A percentile compares a stretch with the other conserved stretches of the same genome.
Conservation (phyloP, 129 eudicot genomes). For the Lonicera japonica region DNA sequence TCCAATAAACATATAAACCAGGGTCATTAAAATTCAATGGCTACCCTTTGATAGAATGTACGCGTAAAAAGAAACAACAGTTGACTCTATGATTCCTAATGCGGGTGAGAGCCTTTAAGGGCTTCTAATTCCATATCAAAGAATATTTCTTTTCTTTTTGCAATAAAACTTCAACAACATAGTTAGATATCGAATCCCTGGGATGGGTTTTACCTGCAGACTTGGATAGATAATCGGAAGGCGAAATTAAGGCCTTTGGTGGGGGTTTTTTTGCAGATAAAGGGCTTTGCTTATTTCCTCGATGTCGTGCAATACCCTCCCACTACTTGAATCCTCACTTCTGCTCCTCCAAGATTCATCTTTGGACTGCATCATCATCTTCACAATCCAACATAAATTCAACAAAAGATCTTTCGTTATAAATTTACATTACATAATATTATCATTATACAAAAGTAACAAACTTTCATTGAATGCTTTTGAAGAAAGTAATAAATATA, state of each 20-base stretch:
- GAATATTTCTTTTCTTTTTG: slow-evolving; percentile 29
- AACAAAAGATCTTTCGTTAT: not conserved
- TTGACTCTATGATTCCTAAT: slow-evolving; percentile 31
- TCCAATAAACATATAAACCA: slow-evolving; percentile 46
- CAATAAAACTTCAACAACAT: slow-evolving; percentile 19
- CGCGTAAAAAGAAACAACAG: slow-evolving; percentile 57
- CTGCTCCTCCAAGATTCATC: slow-evolving; percentile 27
- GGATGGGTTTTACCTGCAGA: too few species aligned
- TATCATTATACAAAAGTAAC: not conserved
- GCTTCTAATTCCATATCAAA: slow-evolving; percentile 71
- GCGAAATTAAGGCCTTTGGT: slow-evolving; percentile 20
- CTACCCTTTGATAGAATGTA: slow-evolving; percentile 53
- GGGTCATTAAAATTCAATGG: slow-evolving; percentile 41
- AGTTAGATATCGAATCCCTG: not conserved
- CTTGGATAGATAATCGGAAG: slow-evolving; percentile 2
- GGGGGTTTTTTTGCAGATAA: slow-evolving; percentile 32
- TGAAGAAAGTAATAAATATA: not conserved
- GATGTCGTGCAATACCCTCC: slow-evolving; percentile 49
- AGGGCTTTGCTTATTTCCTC: slow-evolving; percentile 69
- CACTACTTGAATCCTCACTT: slow-evolving; percentile 34
- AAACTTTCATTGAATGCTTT: not conserved
- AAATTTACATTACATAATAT: too few species aligned
- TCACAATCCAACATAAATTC: slow-evolving; percentile 25
- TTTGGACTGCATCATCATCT: slow-evolving; percentile 25
- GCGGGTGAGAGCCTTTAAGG: slow-evolving; percentile 57